Evolutionary conservation across 257 asterid genomes (phyloP), one percentile per base, ranked within the genome.

Genomic region (Solanum rostratum): DNA sequence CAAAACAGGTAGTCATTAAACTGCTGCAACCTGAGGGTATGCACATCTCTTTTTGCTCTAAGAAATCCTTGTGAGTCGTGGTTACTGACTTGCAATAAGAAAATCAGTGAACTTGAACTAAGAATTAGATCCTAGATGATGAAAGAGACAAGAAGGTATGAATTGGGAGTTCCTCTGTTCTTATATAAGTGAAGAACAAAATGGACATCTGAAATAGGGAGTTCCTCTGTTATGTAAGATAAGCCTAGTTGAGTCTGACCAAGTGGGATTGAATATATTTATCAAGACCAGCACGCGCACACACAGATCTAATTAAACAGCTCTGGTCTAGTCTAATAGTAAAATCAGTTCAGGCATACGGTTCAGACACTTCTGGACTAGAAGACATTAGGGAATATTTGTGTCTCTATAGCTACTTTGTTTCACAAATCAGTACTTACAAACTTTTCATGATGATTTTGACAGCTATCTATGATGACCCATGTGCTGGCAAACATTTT

Each of bases 401-500:
- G 39, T 24, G 22, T 74, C 20, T 74, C 20, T 50, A 74, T 74
- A 22, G 20, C 41, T 46, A 22, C 22, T 46, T 45, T 46, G 59
- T 27, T 46, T 46, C 22, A 1, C 59, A 45, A 45, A 49, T 74
- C 59, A 46, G 15, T 46, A 74, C 7, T 73, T 45, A 5, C 45
- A 45, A 74, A 74, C 81, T 46, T 46, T 62, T 50, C 55, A 46
- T 22, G 20, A 74, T 83, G 68, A 59, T 87, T 63, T 83, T 49
- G 86, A 78, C 87, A 96, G 99, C 92, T 95, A 57, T 94, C 96
- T 46, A 83, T 86, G 83, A 84, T 93, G 89, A 92, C 97, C 83
- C 90, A 87, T 84, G 94, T 88, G 68, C 99, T 97, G 46, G 94
- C 97, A 30, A 92, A 94, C 80, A 84, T 91, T 79, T 91, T 94